Evolutionary conservation across 208 protist species (phyloP).

Genomic region (Trypanosomatidae sp.): DNA sequence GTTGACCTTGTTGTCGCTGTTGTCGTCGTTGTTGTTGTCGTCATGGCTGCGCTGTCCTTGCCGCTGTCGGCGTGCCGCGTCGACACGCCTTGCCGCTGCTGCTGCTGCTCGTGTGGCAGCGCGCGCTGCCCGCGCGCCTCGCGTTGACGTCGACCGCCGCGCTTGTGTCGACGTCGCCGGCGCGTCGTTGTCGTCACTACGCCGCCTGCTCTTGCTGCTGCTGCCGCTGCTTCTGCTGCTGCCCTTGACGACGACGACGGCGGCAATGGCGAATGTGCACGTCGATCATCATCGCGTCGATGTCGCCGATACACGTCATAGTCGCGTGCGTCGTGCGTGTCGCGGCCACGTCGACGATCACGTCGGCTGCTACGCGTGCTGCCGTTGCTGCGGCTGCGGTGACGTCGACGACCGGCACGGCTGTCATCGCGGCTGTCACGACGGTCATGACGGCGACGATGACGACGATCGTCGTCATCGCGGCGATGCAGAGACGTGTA

Average conservation of each 20-base stretch:
- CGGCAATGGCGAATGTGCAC: not conserved
- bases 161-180: not conserved
- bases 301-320: not conserved
- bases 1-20: not conserved
- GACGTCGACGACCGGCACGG: not conserved
- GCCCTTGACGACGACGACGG: too few relatives aligned
- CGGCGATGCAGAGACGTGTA: too few relatives aligned
- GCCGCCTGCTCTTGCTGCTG: constrained; percentile 6
- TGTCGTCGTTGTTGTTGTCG: not conserved
- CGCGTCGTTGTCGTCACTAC: not conserved
- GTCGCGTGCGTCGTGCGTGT: not conserved
- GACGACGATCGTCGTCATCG: not conserved
- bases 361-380: constrained; percentile 3
- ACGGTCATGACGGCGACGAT: constrained; percentile 8
- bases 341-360: not conserved
- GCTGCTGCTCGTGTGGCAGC: constrained; percentile 4
- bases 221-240: not conserved
- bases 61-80: not conserved
- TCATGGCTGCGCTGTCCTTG: not conserved
- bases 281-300: constrained; percentile 1
- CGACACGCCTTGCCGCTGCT: not conserved
- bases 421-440: not conserved
- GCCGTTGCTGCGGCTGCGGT: constrained; percentile 4
- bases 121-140: not conserved
- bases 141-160: too few relatives aligned